A percentile compares a stretch with the other conserved stretches of the same genome.
phyloP scores from a whole-genome alignment of 495 filamentous ascomycete species.

The Talaromyces nanjingensis region DNA sequence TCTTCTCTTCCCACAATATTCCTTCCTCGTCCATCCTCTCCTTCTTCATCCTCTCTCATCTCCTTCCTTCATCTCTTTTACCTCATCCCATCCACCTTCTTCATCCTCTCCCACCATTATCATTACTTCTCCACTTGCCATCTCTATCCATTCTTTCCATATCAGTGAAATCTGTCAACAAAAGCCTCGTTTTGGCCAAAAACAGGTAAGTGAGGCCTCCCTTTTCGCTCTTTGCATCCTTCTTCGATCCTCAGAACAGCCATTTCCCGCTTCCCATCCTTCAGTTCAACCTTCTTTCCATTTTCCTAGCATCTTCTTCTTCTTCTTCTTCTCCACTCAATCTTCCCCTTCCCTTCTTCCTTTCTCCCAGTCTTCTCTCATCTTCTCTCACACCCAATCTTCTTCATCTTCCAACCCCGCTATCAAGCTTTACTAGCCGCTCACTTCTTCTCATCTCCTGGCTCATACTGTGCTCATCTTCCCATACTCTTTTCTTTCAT shows the following conservation, averaged over 20 bases:
- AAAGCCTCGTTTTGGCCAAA: not conserved
- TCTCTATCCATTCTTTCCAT: not conserved
- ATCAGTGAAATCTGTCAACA: not conserved
- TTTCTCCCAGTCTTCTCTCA: slow-evolving; percentile 1
- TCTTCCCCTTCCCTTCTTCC: slow-evolving; percentile 6
- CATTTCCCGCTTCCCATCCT: slow-evolving; percentile 12
- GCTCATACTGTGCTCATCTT: not conserved
- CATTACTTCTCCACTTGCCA: slow-evolving; percentile 5
- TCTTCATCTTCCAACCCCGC: not conserved
- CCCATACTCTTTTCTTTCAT: not conserved
- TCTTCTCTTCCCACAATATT: slow-evolving; percentile 1
- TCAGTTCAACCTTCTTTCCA: slow-evolving; percentile 11
- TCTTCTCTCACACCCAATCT: slow-evolving; percentile 7
- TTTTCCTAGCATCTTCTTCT: slow-evolving; percentile 5
- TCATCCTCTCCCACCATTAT: slow-evolving; percentile 10
- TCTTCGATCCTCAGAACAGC: not conserved
- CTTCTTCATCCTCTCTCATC: slow-evolving; percentile 12
- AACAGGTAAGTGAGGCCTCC: not conserved
- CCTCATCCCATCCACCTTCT: not conserved
- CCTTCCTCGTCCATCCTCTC: not conserved
- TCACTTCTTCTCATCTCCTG: not conserved
- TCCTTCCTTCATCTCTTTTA: slow-evolving; percentile 9
- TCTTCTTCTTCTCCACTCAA: slow-evolving; percentile 6
- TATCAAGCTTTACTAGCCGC: not conserved
- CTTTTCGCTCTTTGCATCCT: not conserved